Conservation (phyloP, 768 basidiomycete genomes). For the Russula sp. region DNA sequence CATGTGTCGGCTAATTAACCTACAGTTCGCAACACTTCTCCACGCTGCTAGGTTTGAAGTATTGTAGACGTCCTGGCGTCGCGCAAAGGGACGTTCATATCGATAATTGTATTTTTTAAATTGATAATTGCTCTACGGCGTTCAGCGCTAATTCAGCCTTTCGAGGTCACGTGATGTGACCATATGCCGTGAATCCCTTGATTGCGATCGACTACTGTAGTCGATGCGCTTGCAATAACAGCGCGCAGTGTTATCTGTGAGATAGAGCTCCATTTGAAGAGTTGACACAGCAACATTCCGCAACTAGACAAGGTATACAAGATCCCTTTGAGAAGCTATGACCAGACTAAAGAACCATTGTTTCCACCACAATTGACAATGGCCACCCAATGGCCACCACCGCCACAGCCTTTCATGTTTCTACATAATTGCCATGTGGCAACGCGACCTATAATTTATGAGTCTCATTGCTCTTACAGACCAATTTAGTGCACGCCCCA, state of each 20-base stretch:
- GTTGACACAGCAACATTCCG: background rate
- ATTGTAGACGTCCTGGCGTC: conserved; percentile 3
- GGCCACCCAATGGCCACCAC: background rate
- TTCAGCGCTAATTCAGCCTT: background rate
- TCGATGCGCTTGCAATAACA: background rate
- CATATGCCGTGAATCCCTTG: background rate
- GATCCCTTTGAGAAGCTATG: background rate
- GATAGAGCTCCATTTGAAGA: background rate
- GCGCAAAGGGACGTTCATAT: background rate
- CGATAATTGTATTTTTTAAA: background rate
- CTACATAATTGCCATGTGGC: conserved; percentile 1
- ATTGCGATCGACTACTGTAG: too few species aligned
- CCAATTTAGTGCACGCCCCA: background rate
- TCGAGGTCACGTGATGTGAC: background rate
- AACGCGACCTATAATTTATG: background rate
- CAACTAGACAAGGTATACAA: background rate
- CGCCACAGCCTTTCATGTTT: background rate
- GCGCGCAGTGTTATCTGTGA: background rate
- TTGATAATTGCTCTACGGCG: background rate
- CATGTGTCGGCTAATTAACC: background rate
- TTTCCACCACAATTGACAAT: background rate
- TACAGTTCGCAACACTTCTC: conserved; percentile 39
- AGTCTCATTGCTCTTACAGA: background rate
- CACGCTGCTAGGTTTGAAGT: conserved; percentile 40
- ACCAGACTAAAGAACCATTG: background rate